A percentile compares a stretch with the other conserved stretches of the same genome.
Evolutionary conservation across 345 rosid species (phyloP).

Genomic region (Xanthoceras sorbifolium): DNA sequence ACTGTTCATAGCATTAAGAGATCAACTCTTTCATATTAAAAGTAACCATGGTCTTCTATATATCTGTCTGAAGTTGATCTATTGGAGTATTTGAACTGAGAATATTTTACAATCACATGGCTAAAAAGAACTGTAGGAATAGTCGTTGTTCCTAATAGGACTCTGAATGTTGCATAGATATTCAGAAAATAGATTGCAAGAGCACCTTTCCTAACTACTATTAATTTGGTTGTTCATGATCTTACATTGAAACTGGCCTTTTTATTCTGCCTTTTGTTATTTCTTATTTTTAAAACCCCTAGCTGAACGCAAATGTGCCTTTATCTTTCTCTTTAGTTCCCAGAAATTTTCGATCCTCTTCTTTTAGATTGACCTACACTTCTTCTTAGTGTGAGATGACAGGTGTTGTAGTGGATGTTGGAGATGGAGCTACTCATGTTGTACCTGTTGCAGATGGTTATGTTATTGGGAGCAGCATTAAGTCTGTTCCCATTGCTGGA

Average conservation of each 20-base stretch:
- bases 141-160: background rate
- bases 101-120: background rate
- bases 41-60: background rate
- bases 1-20: constrained; percentile 1
- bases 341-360: constrained; percentile 2
- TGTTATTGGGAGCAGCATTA: constrained; percentile 94
- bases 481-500: constrained; percentile 86
- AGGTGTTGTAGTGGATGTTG: constrained; percentile 97
- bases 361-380: constrained; percentile 45
- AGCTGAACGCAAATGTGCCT: background rate
- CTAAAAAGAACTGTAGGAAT: background rate
- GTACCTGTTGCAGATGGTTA: constrained; percentile 99
- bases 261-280: background rate
- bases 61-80: background rate
- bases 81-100: background rate
- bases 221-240: background rate
- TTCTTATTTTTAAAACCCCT: background rate
- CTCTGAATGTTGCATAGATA: constrained; percentile 2
- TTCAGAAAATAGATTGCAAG: background rate
- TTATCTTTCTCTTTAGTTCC: background rate
- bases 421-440: constrained; percentile 93
- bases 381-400: constrained; percentile 96
- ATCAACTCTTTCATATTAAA: background rate
- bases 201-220: background rate
- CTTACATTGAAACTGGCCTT: background rate